phyloP scores from a whole-genome alignment of 257 asterid species.

The Solanum pennellii region DNA sequence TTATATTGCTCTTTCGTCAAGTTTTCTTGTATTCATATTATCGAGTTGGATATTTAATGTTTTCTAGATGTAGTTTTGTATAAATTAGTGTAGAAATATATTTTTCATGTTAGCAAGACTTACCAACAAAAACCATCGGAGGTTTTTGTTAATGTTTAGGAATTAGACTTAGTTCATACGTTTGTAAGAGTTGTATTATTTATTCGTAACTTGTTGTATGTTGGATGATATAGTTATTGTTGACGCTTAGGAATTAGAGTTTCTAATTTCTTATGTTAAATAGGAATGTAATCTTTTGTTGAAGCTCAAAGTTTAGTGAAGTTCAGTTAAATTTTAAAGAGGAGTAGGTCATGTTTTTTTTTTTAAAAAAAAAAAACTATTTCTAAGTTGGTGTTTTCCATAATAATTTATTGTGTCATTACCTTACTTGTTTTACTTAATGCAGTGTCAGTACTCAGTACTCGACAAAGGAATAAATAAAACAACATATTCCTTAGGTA shows the following conservation, averaged over 20 bases:
- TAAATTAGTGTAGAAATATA: background rate
- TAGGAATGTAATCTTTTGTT: background rate
- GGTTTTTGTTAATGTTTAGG: background rate
- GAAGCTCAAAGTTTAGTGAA: background rate
- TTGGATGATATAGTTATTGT: background rate
- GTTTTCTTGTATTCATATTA: no score
- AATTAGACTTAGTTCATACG: background rate
- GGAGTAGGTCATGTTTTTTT: background rate
- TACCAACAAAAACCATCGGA: background rate
- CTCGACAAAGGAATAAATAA: background rate
- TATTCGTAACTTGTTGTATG: background rate
- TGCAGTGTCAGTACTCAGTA: background rate
- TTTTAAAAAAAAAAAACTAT: no score
- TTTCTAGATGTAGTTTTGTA: background rate
- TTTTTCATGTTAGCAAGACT: background rate
- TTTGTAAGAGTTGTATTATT: background rate
- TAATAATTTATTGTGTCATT: background rate
- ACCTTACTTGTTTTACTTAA: background rate
- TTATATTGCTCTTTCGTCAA: background rate
- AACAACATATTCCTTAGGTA: no score
- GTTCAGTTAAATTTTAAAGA: background rate
- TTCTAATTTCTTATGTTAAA: background rate
- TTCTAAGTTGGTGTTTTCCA: background rate
- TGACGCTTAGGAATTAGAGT: background rate
- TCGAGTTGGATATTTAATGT: background rate